These are phyloP conservation scores for Rhizophagus sp. DNA, from an alignment of 192 early-diverging fungal genomes.

Conservation along the genomic window DNA sequence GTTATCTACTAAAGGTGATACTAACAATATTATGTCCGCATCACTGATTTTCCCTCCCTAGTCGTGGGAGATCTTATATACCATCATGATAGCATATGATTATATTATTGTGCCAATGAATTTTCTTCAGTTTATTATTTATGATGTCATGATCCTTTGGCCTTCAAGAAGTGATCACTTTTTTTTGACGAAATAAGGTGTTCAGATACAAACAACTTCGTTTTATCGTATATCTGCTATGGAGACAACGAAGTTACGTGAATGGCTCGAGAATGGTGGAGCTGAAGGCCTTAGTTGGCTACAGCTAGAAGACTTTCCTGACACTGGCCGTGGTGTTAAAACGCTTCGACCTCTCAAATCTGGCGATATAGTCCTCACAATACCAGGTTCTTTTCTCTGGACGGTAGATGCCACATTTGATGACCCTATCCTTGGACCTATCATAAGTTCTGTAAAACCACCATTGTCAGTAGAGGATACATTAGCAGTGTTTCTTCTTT, in stretches of 20 bases:
- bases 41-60: too few relatives aligned
- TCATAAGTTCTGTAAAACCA: constrained; percentile 16
- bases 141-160: too few relatives aligned
- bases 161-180: too few relatives aligned
- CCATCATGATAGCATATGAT: too few relatives aligned
- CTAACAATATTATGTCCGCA: too few relatives aligned
- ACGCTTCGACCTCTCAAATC: constrained; percentile 17
- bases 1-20: too few relatives aligned
- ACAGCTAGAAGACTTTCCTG: constrained; percentile 30
- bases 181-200: too few relatives aligned
- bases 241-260: not conserved
- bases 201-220: too few relatives aligned
- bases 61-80: too few relatives aligned
- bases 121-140: too few relatives aligned
- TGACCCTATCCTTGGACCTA: constrained; percentile 34
- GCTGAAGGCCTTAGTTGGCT: constrained; percentile 8
- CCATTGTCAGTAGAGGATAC: constrained; percentile 34
- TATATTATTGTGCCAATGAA: too few relatives aligned
- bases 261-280: constrained; percentile 21
- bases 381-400: constrained; percentile 28
- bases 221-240: not conserved
- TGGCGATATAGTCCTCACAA: constrained; percentile 23
- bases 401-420: constrained; percentile 30
- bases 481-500: constrained; percentile 37
- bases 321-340: constrained; percentile 36